Evolutionary conservation across 2,329 filamentous ascomycete genomes (phyloP).

Genomic region (Colletotrichum phormii): DNA sequence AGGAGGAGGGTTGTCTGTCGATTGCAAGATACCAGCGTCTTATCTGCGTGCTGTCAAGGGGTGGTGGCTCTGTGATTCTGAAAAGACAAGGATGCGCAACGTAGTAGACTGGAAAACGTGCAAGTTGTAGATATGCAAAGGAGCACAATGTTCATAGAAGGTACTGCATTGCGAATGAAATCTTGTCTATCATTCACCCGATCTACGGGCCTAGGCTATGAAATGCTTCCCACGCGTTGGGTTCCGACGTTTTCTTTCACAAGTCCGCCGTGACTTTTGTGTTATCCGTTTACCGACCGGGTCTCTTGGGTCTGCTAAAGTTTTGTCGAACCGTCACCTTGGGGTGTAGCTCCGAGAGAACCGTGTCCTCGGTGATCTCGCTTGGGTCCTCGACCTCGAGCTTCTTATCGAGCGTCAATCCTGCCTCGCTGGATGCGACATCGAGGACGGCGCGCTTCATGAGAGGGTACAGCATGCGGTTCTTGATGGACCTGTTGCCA

Average conservation of each 20-base stretch:
- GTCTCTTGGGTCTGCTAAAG: conserved; percentile 84
- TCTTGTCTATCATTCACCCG: conserved; percentile 26
- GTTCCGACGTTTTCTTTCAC: neutral
- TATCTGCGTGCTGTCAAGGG: neutral
- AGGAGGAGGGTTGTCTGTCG: neutral
- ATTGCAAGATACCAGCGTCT: conserved; percentile 14
- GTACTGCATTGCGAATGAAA: conserved; percentile 20
- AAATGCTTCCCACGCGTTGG: neutral
- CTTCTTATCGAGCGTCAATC: conserved; percentile 75
- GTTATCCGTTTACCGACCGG: conserved; percentile 65
- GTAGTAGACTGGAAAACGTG: neutral
- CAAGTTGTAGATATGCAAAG: conserved; percentile 12
- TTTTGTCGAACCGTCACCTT: conserved; percentile 73
- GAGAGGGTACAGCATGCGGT: conserved; percentile 85
- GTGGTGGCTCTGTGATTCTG: neutral
- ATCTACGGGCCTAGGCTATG: conserved; percentile 18
- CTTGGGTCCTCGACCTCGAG: conserved; percentile 75
- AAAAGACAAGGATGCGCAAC: neutral
- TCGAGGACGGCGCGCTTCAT: conserved; percentile 75
- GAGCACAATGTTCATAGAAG: neutral
- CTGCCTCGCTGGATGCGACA: conserved; percentile 74
- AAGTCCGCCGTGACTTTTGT: neutral
- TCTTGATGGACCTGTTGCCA: conserved; percentile 78
- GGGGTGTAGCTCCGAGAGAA: conserved; percentile 76
- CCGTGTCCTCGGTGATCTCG: conserved; percentile 76